Evolutionary conservation across 176 grass and related monocot species (phyloP).

Genomic region (Luzula sylvatica): DNA sequence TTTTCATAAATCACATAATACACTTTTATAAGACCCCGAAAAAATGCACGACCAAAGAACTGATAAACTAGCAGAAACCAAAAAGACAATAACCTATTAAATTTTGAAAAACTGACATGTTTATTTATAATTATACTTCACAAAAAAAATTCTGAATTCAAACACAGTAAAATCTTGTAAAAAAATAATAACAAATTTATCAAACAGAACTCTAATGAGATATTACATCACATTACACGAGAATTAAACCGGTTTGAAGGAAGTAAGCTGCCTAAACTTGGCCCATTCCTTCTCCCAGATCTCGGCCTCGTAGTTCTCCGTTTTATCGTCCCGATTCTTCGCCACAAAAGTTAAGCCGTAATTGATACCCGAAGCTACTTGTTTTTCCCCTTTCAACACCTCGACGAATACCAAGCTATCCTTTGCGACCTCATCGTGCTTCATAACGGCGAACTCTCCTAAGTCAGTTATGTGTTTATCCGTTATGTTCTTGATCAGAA

Average conservation of each 20-base stretch:
- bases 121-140: too few relatives aligned
- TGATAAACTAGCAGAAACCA: too few relatives aligned
- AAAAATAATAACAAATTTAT: neutral
- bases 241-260: slow-evolving; percentile 12
- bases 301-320: slow-evolving; percentile 12
- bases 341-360: slow-evolving; percentile 32
- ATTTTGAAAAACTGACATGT: too few relatives aligned
- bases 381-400: slow-evolving; percentile 24
- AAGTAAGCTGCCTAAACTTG: slow-evolving; percentile 12
- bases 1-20: too few relatives aligned
- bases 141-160: too few relatives aligned
- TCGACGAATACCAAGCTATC: slow-evolving; percentile 18
- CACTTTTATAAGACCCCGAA: too few relatives aligned
- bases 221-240: too few relatives aligned
- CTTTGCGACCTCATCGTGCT: slow-evolving; percentile 20
- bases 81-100: too few relatives aligned
- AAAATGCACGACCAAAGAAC: too few relatives aligned
- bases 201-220: too few relatives aligned
- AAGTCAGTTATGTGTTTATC: slow-evolving; percentile 21
- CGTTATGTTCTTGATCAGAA: slow-evolving; percentile 17
- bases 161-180: neutral
- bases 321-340: neutral
- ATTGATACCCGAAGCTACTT: slow-evolving; percentile 26
- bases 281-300: slow-evolving; percentile 27
- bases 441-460: slow-evolving; percentile 35